Evolutionary conservation across 768 basidiomycete genomes (phyloP).

Genomic region (Kockovaella imperatae): DNA sequence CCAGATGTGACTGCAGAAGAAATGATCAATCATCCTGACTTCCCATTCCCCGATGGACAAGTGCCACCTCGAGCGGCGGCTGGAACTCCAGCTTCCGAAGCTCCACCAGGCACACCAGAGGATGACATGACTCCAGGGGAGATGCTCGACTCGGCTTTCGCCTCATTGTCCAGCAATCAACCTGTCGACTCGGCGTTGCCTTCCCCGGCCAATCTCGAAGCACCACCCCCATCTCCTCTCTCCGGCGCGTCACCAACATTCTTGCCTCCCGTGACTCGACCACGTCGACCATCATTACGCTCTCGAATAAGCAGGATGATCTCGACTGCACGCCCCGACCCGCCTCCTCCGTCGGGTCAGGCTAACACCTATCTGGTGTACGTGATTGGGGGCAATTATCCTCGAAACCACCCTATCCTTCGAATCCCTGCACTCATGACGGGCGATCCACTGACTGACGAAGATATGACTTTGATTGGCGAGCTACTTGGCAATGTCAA

Average conservation of each 20-base stretch:
- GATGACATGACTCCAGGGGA: too few relatives aligned
- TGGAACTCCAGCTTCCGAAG: background rate
- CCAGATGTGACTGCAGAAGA: slow-evolving; percentile 20
- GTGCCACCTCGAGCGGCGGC: background rate
- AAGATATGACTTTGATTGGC: slow-evolving; percentile 24
- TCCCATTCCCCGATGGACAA: slow-evolving; percentile 20
- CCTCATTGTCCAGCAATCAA: background rate
- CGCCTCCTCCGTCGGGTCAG: slow-evolving; percentile 1
- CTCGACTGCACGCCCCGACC: too few relatives aligned
- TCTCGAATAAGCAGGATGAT: too few relatives aligned
- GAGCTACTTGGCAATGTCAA: slow-evolving; percentile 38
- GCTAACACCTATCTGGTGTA: slow-evolving; percentile 75
- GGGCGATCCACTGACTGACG: slow-evolving; percentile 37
- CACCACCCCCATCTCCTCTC: slow-evolving; percentile 3
- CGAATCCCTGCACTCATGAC: slow-evolving; percentile 48
- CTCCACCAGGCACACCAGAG: too few relatives aligned
- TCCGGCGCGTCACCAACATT: background rate
- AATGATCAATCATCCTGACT: slow-evolving; percentile 22
- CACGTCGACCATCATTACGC: too few relatives aligned
- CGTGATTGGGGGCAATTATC: slow-evolving; percentile 79
- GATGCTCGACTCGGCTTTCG: background rate
- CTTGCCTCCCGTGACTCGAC: too few relatives aligned
- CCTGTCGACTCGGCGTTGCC: slow-evolving; percentile 2
- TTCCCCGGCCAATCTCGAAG: background rate
- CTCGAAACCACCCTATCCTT: slow-evolving; percentile 78